A percentile compares a stretch with the other conserved stretches of the same genome.
phyloP scores from a whole-genome alignment of 2,329 filamentous ascomycete genomes.

The Parafenestella ontariensis region DNA sequence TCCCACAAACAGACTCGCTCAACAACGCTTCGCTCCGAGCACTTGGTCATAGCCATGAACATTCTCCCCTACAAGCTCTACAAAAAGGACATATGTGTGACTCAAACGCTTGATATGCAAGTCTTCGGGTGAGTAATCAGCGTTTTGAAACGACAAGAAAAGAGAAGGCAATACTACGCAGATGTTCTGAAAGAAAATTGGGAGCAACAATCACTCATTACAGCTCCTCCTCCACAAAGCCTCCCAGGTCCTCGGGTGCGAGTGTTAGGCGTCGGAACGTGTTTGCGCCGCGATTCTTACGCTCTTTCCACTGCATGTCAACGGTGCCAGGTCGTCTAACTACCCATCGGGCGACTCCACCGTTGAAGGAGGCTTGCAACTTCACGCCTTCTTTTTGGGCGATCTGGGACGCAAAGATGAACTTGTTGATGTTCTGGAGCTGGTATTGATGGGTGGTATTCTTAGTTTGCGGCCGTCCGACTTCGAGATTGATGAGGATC shows the following conservation, averaged over 20 bases:
- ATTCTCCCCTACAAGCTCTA: too few relatives aligned
- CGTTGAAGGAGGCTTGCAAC: background rate
- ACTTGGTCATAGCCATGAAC: too few relatives aligned
- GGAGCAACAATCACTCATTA: background rate
- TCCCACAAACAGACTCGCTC: too few relatives aligned
- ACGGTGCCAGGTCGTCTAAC: background rate
- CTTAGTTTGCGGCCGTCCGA: background rate
- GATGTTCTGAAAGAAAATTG: background rate
- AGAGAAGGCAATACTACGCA: background rate
- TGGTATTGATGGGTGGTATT: background rate
- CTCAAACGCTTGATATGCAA: too few relatives aligned
- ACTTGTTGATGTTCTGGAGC: background rate
- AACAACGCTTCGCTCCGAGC: too few relatives aligned
- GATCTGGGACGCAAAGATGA: conserved; percentile 1
- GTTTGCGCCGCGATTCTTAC: background rate
- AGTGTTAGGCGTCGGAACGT: background rate
- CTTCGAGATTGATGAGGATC: conserved; percentile 1
- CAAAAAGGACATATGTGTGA: too few relatives aligned
- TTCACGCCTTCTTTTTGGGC: background rate
- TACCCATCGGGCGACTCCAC: conserved; percentile 1
- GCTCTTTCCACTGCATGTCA: conserved; percentile 2
- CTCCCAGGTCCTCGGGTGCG: background rate
- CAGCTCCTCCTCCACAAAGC: background rate
- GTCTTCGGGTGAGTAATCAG: too few relatives aligned
- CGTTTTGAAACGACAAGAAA: background rate